Evolutionary conservation across 2,329 filamentous ascomycete genomes (phyloP).

Genomic region (Sporothrix dimorphospora): DNA sequence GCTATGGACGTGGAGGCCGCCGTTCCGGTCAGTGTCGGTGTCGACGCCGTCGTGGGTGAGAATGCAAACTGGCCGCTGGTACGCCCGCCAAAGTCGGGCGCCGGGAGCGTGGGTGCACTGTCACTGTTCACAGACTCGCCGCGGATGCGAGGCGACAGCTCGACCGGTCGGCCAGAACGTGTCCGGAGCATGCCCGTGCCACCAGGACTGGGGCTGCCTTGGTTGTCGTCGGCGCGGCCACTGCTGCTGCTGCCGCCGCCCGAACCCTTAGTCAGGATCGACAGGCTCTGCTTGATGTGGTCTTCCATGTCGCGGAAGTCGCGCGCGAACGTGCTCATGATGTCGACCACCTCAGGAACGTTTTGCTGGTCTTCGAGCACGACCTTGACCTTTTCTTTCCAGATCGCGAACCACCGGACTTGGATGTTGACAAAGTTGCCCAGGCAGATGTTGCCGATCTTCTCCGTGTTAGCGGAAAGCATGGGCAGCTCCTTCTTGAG

Average conservation of each 20-base stretch:
- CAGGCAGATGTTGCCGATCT: conserved; percentile 80
- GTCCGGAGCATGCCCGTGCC: conserved; percentile 47
- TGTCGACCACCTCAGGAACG: conserved; percentile 69
- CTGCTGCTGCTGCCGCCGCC: conserved; percentile 51
- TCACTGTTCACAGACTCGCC: conserved; percentile 67
- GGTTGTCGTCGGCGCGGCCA: conserved; percentile 32
- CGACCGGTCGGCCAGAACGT: conserved; percentile 50
- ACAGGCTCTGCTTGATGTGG: conserved; percentile 65
- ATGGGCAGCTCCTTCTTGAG: conserved; percentile 89
- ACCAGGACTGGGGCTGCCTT: conserved; percentile 21
- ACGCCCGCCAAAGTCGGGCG: conserved; percentile 67
- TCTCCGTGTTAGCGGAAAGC: conserved; percentile 79
- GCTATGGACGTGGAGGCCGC: conserved; percentile 18
- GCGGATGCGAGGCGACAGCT: conserved; percentile 56
- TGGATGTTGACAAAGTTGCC: conserved; percentile 85
- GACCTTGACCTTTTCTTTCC: conserved; percentile 79
- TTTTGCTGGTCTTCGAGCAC: conserved; percentile 67
- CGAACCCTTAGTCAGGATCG: conserved; percentile 76
- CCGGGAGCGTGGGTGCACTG: conserved; percentile 63
- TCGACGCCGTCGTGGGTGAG: conserved; percentile 49
- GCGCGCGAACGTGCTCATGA: conserved; percentile 74
- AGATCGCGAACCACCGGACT: conserved; percentile 77
- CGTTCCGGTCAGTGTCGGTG: background rate
- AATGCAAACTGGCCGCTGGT: conserved; percentile 68
- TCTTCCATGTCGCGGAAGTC: conserved; percentile 80